These are phyloP conservation scores for Xerocomus amazonicus DNA, from an alignment of 1,284 basidiomycete species.

Conservation along the genomic window DNA sequence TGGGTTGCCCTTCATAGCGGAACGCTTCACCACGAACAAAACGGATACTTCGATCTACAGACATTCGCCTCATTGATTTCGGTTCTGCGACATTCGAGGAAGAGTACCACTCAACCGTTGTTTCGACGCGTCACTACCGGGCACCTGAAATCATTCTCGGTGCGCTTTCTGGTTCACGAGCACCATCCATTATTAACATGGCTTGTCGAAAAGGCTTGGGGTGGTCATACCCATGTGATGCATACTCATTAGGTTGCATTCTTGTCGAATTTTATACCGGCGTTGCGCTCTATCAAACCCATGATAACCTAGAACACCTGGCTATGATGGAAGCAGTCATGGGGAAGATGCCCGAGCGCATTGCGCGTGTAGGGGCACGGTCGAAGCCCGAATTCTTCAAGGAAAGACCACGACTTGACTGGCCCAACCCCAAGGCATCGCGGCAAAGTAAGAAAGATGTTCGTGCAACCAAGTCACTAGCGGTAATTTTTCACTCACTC, in stretches of 20 bases:
- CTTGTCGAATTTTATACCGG: constrained; percentile 99
- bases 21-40: constrained; percentile 60
- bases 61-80: constrained; percentile 98
- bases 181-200: constrained; percentile 11
- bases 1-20: constrained; percentile 42
- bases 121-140: constrained; percentile 97
- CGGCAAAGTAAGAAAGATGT: constrained; percentile 95
- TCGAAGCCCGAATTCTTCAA: constrained; percentile 94
- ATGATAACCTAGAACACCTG: constrained; percentile 98
- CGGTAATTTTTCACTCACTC: constrained; percentile 44
- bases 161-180: constrained; percentile 37
- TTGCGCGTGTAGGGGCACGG: constrained; percentile 66
- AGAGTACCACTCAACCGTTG: constrained; percentile 98
- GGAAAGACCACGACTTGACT: constrained; percentile 79
- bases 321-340: constrained; percentile 99
- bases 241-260: constrained; percentile 98
- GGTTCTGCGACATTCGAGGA: constrained; percentile 97
- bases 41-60: constrained; percentile 80
- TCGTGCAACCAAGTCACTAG: constrained; percentile 75
- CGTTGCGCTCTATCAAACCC: constrained; percentile 96
- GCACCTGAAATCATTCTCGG: constrained; percentile 99
- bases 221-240: constrained; percentile 99
- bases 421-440: constrained; percentile 84
- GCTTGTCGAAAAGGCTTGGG: constrained; percentile 66
- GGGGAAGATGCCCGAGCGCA: constrained; percentile 91